Evolutionary conservation across 495 filamentous ascomycete species (phyloP), one percentile per base, ranked within the genome.

Genomic region (Aspergillus nidulans): DNA sequence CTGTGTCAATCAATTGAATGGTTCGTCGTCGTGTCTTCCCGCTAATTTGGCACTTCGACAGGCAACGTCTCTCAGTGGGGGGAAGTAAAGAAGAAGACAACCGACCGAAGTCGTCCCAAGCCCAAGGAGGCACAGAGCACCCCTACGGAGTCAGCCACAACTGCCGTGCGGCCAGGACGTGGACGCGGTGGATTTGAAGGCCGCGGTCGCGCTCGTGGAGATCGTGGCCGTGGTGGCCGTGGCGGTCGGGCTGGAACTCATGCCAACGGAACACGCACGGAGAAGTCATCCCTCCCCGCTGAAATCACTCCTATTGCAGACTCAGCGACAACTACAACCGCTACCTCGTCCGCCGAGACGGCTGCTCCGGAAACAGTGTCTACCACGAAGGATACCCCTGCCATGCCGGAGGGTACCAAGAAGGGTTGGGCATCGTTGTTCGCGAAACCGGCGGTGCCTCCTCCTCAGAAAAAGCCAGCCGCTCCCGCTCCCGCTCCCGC

Each of bases 1-100:
- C 39, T 55, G 47, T 59, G 16, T 21, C 24, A 39, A 38, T 25
- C 20, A 38, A 39, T 38, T 39, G 3, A 2, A 9, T 18, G 28
- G 8, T 39, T n/a, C 24, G 15, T 49, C 18, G 1, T 38, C 60
- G 44, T 30, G 18, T 49, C 21, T 19, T 51, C 18, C 15, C 13
- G 47, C 56, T 61, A 51, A 61, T 40, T 55, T 5, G 15, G 2
- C 10, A 32, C 46, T 49, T 40, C 51, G 48, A 25, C 64, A 97
- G 92, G 92, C 59, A 85, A 85, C 52, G 87, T 96, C 61, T 84
- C 91, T 57, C 91, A 92, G 78, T 99, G 95, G 88, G 89, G 86
- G 56, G 91, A 96, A 72, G 91, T 97, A 65, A 90, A 92, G 74
- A 96, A 95, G 80, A 86, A 86, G 69, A 87, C 85, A 66, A 89